Percentiles rank a stretch among this genome's conserved stretches.
phyloP scores from a whole-genome alignment of 352 stramenopile genomes.

The Phytophthora agathidicida region DNA sequence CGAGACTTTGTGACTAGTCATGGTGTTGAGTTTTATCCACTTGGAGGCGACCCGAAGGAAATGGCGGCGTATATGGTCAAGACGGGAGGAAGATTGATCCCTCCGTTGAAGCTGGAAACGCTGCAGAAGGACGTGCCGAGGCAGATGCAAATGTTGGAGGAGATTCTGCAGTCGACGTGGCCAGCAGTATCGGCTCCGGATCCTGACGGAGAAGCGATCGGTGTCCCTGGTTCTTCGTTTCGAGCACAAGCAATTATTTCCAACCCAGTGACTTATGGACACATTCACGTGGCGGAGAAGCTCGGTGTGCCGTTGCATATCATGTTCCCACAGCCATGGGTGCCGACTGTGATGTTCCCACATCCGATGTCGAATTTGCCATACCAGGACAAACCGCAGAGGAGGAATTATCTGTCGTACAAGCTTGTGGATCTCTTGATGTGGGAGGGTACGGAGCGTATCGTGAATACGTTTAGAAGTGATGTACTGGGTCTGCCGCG shows the following conservation, averaged over 20 bases:
- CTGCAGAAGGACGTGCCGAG: constrained; percentile 67
- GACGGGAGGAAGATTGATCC: constrained; percentile 70
- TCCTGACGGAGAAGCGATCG: constrained; percentile 54
- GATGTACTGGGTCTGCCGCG: constrained; percentile 54
- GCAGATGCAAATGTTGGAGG: constrained; percentile 88
- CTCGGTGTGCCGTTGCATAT: constrained; percentile 92
- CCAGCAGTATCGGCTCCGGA: constrained; percentile 76
- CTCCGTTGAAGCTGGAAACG: constrained; percentile 59
- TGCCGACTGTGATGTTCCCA: constrained; percentile 85
- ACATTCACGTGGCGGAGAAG: constrained; percentile 92
- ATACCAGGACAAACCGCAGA: constrained; percentile 65
- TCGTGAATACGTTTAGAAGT: constrained; percentile 82
- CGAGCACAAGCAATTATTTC: constrained; percentile 92
- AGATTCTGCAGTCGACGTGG: constrained; percentile 89
- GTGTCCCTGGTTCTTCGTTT: constrained; percentile 56
- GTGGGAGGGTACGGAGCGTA: constrained; percentile 52
- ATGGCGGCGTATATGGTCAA: constrained; percentile 91
- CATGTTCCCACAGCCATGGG: constrained; percentile 92
- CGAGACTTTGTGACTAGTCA: constrained; percentile 71
- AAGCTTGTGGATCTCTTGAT: constrained; percentile 83
- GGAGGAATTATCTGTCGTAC: constrained; percentile 83
- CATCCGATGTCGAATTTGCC: constrained; percentile 85
- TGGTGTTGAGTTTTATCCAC: constrained; percentile 77
- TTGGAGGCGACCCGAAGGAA: constrained; percentile 74
- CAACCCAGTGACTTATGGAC: constrained; percentile 91